Conservation (phyloP, 1,284 basidiomycete genomes). For the Trametes polyzona region DNA sequence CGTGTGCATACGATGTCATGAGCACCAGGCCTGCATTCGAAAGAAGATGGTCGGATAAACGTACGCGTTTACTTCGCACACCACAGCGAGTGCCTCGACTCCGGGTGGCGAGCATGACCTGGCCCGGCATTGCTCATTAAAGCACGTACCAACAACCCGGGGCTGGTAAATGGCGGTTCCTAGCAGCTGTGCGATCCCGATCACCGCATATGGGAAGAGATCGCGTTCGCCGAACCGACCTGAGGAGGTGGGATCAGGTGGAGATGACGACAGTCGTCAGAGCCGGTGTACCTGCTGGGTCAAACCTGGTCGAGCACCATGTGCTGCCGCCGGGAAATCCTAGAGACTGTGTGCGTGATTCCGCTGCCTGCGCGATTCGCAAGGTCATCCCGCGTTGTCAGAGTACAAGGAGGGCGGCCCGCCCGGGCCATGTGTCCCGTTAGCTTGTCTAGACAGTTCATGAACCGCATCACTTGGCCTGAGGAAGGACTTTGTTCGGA, state of each 20-base stretch:
- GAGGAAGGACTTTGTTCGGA: no score
- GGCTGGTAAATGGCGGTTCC: constrained; percentile 8
- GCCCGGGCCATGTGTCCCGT: background rate
- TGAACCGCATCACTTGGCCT: no score
- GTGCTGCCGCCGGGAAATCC: constrained; percentile 18
- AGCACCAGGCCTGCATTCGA: background rate
- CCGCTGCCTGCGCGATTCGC: background rate
- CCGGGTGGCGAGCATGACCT: background rate
- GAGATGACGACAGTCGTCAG: constrained; percentile 6
- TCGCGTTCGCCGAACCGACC: constrained; percentile 8
- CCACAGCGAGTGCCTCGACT: background rate
- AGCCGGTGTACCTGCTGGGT: constrained; percentile 10
- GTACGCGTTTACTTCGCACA: constrained; percentile 19
- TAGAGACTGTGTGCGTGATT: background rate
- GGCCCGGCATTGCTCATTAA: background rate
- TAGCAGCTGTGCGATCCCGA: constrained; percentile 9
- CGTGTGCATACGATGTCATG: constrained; percentile 7
- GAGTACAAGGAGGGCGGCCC: background rate
- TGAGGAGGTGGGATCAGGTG: constrained; percentile 5
- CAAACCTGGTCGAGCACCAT: constrained; percentile 8
- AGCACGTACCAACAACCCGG: constrained; percentile 8
- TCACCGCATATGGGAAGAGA: constrained; percentile 12
- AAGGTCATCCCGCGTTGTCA: background rate
- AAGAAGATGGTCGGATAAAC: constrained; percentile 17
- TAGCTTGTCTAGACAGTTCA: background rate